These are phyloP conservation scores for Phoma sp. DNA, from an alignment of 2,329 filamentous ascomycete genomes.

Conservation along the genomic window DNA sequence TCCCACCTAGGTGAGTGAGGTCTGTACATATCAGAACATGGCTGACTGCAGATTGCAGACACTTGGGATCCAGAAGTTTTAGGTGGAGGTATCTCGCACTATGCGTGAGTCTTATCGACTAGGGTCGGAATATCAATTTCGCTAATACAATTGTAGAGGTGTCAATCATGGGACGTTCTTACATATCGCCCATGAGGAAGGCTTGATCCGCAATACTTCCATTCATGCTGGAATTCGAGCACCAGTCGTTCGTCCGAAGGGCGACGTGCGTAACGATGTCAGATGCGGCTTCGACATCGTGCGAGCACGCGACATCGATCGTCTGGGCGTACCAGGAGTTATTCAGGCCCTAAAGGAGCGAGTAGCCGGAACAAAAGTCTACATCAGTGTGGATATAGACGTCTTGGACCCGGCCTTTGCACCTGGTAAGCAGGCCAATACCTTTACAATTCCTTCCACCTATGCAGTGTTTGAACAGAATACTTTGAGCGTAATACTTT, in stretches of 20 bases:
- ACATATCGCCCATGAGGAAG: slow-evolving; percentile 69
- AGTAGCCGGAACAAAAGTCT: slow-evolving; percentile 61
- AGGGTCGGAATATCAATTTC: neutral
- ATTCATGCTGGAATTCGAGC: slow-evolving; percentile 69
- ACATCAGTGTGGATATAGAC: slow-evolving; percentile 65
- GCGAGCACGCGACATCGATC: slow-evolving; percentile 63
- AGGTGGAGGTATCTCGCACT: slow-evolving; percentile 66
- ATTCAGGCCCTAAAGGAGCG: slow-evolving; percentile 59
- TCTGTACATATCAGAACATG: neutral
- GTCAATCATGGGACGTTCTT: slow-evolving; percentile 69
- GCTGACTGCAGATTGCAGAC: slow-evolving; percentile 46
- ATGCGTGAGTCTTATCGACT: slow-evolving; percentile 58
- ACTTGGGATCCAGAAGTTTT: slow-evolving; percentile 64
- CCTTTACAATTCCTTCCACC: too few species aligned
- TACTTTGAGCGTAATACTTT: too few species aligned
- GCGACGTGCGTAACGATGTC: slow-evolving; percentile 63
- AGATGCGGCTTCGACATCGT: slow-evolving; percentile 67
- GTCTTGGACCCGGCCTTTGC: slow-evolving; percentile 64
- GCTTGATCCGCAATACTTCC: slow-evolving; percentile 64
- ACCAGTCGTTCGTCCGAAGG: slow-evolving; percentile 58
- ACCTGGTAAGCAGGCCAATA: slow-evolving; percentile 50
- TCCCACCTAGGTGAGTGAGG: slow-evolving; percentile 54
- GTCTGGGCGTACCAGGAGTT: slow-evolving; percentile 56
- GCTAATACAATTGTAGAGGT: slow-evolving; percentile 41
- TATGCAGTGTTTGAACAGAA: too few species aligned